These are phyloP conservation scores for Spencermartinsiella ligniputridi DNA, from an alignment of 1,139 yeast species.

Conservation along the genomic window DNA sequence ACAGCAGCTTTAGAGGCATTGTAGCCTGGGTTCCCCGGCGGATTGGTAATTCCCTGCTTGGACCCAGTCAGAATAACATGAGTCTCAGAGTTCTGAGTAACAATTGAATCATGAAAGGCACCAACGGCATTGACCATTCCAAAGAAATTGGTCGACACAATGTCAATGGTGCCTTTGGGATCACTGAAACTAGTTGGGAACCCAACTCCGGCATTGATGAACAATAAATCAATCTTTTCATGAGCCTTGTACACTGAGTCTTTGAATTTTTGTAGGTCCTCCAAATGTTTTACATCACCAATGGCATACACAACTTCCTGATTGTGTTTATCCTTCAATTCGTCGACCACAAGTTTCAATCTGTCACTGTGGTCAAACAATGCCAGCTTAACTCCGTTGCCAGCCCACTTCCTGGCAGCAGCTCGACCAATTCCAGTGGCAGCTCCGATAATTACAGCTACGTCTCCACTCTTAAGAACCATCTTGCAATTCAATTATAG, in stretches of 20 bases:
- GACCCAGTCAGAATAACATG: conserved; percentile 27
- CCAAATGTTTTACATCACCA: conserved; percentile 22
- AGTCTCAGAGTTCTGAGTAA: conserved; percentile 16
- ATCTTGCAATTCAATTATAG: background rate
- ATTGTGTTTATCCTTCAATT: conserved; percentile 17
- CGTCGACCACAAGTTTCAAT: conserved; percentile 17
- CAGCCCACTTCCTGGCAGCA: conserved; percentile 26
- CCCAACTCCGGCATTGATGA: conserved; percentile 27
- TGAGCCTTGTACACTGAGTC: conserved; percentile 19
- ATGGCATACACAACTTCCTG: conserved; percentile 12
- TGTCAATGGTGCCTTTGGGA: conserved; percentile 18
- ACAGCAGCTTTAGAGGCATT: conserved; percentile 31
- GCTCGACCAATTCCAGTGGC: conserved; percentile 32
- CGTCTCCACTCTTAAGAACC: conserved; percentile 7
- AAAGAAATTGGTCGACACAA: conserved; percentile 26
- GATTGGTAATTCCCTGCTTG: conserved; percentile 31
- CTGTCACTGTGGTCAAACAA: conserved; percentile 22
- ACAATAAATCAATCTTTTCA: conserved; percentile 21
- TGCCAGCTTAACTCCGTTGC: conserved; percentile 28
- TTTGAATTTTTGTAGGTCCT: conserved; percentile 20
- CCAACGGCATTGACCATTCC: conserved; percentile 26
- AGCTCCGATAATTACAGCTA: conserved; percentile 24
- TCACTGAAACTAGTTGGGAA: conserved; percentile 15
- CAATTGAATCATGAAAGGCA: conserved; percentile 18
- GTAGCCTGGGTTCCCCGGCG: conserved; percentile 31